A percentile compares a stretch with the other conserved stretches of the same genome.
phyloP scores from a whole-genome alignment of 768 basidiomycete species.

The Rhodotorula sphaerocarpa region DNA sequence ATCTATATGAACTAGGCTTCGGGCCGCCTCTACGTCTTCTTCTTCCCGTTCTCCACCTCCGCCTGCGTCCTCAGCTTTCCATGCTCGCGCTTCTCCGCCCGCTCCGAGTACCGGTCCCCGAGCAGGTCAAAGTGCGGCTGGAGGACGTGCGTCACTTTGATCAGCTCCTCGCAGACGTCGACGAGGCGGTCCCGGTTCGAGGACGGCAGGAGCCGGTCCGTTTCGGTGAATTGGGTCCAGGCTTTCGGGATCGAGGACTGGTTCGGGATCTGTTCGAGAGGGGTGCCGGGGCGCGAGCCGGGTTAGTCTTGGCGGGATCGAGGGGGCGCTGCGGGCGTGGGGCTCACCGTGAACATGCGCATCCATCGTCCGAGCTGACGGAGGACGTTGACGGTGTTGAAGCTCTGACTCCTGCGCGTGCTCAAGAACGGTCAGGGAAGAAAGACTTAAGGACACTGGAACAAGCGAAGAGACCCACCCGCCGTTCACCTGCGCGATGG shows the following conservation, averaged over 20 bases:
- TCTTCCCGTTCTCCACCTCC: slow-evolving; percentile 40
- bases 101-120: slow-evolving; percentile 41
- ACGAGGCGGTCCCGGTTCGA: slow-evolving; percentile 44
- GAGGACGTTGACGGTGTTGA: slow-evolving; percentile 43
- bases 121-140: slow-evolving; percentile 38
- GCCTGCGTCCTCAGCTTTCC: slow-evolving; percentile 42
- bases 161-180: slow-evolving; percentile 45
- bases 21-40: background rate
- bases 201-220: slow-evolving; percentile 41
- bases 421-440: slow-evolving; percentile 9
- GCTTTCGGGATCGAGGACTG: slow-evolving; percentile 42
- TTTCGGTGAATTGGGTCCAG: slow-evolving; percentile 41
- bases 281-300: too few species aligned
- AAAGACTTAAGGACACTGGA: slow-evolving; percentile 9
- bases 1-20: too few species aligned
- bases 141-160: slow-evolving; percentile 41
- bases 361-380: slow-evolving; percentile 44
- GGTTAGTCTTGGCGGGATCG: background rate
- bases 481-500: slow-evolving; percentile 42
- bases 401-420: slow-evolving; percentile 39
- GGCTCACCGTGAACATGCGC: slow-evolving; percentile 40
- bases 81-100: slow-evolving; percentile 40
- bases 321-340: background rate
- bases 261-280: slow-evolving; percentile 33
- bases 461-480: background rate